Evolutionary conservation across 352 stramenopile genomes (phyloP).

Genomic region (Pythium periplocum): DNA sequence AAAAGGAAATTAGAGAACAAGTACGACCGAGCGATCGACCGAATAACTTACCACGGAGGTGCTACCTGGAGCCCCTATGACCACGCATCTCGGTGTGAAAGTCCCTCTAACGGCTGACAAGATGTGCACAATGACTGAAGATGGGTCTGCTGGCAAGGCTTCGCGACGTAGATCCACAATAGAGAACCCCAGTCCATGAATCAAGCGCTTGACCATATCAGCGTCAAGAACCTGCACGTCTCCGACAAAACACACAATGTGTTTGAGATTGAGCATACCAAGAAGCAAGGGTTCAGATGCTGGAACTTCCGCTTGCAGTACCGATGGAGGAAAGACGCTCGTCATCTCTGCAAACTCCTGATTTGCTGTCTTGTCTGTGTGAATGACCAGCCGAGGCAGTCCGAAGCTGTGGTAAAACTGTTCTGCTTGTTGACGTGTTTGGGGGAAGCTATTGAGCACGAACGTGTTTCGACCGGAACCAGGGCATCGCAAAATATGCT

Average conservation of each 20-base stretch:
- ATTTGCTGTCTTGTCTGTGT: no score
- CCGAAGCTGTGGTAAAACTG: no score
- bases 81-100: no score
- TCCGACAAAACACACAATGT: slow-evolving; percentile 6
- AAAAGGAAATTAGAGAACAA: neutral
- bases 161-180: slow-evolving; percentile 11
- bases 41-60: neutral
- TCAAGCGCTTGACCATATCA: neutral
- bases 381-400: no score
- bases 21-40: neutral
- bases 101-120: no score
- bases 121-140: no score
- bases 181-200: neutral
- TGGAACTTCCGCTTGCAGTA: slow-evolving; percentile 10
- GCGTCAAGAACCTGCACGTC: slow-evolving; percentile 5
- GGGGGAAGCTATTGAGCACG: no score
- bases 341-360: no score
- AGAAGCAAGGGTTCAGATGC: neutral
- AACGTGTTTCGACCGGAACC: no score
- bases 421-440: no score
- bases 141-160: neutral
- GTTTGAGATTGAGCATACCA: slow-evolving; percentile 3
- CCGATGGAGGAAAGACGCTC: slow-evolving; percentile 1
- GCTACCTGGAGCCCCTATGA: no score
- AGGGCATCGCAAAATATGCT: no score